phyloP scores from a whole-genome alignment of 257 asterid species.

The Henckelia pumila region DNA sequence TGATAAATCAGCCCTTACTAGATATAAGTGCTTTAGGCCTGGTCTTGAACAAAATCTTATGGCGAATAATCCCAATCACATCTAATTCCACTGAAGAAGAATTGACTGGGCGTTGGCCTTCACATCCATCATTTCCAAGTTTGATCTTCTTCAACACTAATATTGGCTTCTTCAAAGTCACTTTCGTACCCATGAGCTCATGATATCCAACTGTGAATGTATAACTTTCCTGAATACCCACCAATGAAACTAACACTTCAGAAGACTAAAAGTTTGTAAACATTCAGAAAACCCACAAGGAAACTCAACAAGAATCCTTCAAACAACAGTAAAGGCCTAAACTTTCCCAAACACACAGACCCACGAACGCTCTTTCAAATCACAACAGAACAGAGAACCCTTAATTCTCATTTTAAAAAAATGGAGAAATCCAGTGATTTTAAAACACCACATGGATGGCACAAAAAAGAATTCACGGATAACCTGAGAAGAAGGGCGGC shows the following conservation, averaged over 20 bases:
- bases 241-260: background rate
- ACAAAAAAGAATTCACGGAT: background rate
- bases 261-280: slow-evolving; percentile 10
- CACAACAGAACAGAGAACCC: background rate
- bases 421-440: background rate
- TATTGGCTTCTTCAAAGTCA: slow-evolving; percentile 80
- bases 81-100: slow-evolving; percentile 56
- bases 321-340: background rate
- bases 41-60: slow-evolving; percentile 75
- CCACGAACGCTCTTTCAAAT: too few species aligned
- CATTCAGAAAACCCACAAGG: background rate
- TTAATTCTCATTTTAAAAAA: background rate
- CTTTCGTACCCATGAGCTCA: slow-evolving; percentile 77
- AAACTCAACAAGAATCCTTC: too few species aligned
- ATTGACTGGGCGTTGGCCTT: slow-evolving; percentile 21
- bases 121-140: slow-evolving; percentile 31
- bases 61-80: slow-evolving; percentile 76
- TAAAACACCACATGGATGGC: background rate
- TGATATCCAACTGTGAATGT: slow-evolving; percentile 88
- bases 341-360: too few species aligned
- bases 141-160: slow-evolving; percentile 77
- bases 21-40: slow-evolving; percentile 94
- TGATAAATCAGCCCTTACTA: slow-evolving; percentile 37
- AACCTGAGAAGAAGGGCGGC: slow-evolving; percentile 92
- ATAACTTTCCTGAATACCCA: slow-evolving; percentile 66